Evolutionary conservation across 2,329 filamentous ascomycete genomes (phyloP).

Genomic region (Botrytis aclada): DNA sequence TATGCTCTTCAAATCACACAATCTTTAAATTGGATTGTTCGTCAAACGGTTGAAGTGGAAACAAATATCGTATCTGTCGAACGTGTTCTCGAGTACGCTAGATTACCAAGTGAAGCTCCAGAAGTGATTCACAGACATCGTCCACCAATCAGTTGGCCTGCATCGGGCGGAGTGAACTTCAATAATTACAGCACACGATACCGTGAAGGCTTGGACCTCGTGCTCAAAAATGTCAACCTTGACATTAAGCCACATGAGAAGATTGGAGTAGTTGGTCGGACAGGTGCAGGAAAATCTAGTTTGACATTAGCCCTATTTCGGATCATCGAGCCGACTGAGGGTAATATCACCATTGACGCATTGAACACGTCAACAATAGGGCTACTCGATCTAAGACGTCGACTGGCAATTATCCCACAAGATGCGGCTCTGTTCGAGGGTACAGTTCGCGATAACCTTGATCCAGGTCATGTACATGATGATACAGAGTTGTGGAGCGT

Average conservation of each 20-base stretch:
- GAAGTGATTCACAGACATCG: slow-evolving; percentile 87
- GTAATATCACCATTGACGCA: slow-evolving; percentile 83
- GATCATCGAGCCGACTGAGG: slow-evolving; percentile 83
- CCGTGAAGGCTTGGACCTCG: slow-evolving; percentile 81
- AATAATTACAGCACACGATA: slow-evolving; percentile 94
- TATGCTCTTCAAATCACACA: slow-evolving; percentile 97
- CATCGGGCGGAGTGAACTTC: slow-evolving; percentile 83
- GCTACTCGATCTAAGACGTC: slow-evolving; percentile 79
- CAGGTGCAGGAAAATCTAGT: slow-evolving; percentile 93
- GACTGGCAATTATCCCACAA: slow-evolving; percentile 95
- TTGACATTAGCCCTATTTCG: slow-evolving; percentile 90
- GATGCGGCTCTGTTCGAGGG: slow-evolving; percentile 96
- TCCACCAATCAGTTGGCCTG: slow-evolving; percentile 87
- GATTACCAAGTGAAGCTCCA: slow-evolving; percentile 86
- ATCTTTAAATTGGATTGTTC: slow-evolving; percentile 97
- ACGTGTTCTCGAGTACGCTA: slow-evolving; percentile 92
- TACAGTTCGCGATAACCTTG: slow-evolving; percentile 88
- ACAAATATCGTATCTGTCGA: slow-evolving; percentile 99
- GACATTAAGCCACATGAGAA: slow-evolving; percentile 96
- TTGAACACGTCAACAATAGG: slow-evolving; percentile 90
- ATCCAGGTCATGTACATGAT: slow-evolving; percentile 91
- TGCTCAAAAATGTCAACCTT: slow-evolving; percentile 87
- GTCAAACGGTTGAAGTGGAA: slow-evolving; percentile 98
- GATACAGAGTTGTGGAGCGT: slow-evolving; percentile 98
- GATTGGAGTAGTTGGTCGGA: slow-evolving; percentile 94